Base-by-base conservation (phyloP, 345 rosid genomes). In the Cochlearia excelsa region DNA sequence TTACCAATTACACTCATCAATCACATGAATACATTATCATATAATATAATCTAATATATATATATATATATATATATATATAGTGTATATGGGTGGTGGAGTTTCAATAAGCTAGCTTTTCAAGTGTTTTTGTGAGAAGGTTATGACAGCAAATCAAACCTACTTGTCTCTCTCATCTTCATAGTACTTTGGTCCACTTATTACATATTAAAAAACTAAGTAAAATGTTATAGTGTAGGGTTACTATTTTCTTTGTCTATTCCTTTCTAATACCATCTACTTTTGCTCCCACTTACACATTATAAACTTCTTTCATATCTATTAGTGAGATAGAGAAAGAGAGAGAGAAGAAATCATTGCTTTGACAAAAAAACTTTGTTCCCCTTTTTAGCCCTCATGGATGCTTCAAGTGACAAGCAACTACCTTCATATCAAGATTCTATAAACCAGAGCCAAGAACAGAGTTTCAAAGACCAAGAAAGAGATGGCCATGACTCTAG, bases 231-330 rank as follows among this genome's bases (percentile, higher is more conserved):
- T 54, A 54, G 7, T 34, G 51, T 54, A 54, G 50, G 51, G 63
- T 63, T 16, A 16, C 23, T 16, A 33, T 42, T 61, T 54, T 53
- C 38, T 61, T 69, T 61, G 23, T 16, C 23, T 69, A 50, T 55
- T 71, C 59, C 60, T 75, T 67, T 70, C 77, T 53, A 72, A 54
- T 50, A 69, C 68, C 75, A 71, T 59, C 64, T 55, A 64, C 75
- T 33, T 57, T 59, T 72, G 27, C 66, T 61, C 64, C 77, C 61
- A 46, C 48, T 65, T 39, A 68, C 46, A 40, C 9, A 27, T 16
- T 65, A 59, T 27, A 63, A 61, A 9, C 37, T 40, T 41, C 56
- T 46, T 55, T 29, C 62, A 33, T 45, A 57, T 35, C 59, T 51
- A 51, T 16, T 51, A 38, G 30, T 57, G 23, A 11, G 6, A 49